Conservation (phyloP, 495 filamentous ascomycete species). For the Xylaria castorea region DNA sequence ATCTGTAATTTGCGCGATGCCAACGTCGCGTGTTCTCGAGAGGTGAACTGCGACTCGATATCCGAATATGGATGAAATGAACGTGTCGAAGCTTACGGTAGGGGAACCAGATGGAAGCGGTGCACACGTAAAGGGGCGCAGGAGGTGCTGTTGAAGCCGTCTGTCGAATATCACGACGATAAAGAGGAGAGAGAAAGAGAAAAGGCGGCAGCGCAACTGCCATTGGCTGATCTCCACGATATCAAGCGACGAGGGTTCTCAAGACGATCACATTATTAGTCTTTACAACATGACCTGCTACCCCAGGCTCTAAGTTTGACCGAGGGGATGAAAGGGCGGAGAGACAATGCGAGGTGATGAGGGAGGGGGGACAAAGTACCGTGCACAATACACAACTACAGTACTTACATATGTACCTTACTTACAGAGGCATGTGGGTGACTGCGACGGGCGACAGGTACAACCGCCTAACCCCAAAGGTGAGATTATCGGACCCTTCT, state of each 20-base stretch:
- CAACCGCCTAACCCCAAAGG: background rate
- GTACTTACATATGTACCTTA: background rate
- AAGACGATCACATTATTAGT: conserved; percentile 6
- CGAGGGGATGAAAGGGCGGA: conserved; percentile 2
- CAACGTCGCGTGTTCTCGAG: conserved; percentile 15
- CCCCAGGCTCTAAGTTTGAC: background rate
- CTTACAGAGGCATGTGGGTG: background rate
- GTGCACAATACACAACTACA: background rate
- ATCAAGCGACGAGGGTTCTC: conserved; percentile 13
- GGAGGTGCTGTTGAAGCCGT: conserved; percentile 26
- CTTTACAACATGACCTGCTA: background rate
- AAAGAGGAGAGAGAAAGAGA: conserved; percentile 5
- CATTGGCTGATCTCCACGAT: conserved; percentile 17
- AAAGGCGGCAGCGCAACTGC: background rate
- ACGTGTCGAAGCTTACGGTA: conserved; percentile 11
- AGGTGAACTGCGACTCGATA: background rate
- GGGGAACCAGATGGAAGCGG: background rate
- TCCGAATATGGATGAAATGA: conserved; percentile 11
- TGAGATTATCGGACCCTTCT: background rate
- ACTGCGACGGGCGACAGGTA: background rate
- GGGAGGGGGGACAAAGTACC: background rate
- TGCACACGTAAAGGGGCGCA: background rate
- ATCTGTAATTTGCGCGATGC: background rate
- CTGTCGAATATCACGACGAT: conserved; percentile 29
- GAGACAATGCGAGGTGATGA: background rate